Conservation (phyloP, 2,329 filamentous ascomycete genomes). For the Colletotrichum chrysophilum region DNA sequence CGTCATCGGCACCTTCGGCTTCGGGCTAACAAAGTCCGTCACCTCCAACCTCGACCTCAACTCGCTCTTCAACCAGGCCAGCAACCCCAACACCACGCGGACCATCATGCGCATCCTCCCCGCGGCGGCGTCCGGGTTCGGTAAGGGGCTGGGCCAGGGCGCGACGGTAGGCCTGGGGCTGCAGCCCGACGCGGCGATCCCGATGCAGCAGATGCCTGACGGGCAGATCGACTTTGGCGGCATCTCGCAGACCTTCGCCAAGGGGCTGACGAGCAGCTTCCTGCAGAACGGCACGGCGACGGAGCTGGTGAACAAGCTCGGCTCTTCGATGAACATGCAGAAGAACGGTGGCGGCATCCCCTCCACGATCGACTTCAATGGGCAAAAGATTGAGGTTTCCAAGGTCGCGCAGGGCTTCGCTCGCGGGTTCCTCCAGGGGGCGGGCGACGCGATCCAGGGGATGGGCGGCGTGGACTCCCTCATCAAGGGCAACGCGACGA, state of each 20-base stretch:
- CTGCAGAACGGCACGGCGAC: constrained; percentile 34
- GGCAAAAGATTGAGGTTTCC: constrained; percentile 25
- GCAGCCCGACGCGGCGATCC: constrained; percentile 26
- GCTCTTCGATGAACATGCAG: neutral
- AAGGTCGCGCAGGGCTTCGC: constrained; percentile 38
- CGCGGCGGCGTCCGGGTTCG: constrained; percentile 30
- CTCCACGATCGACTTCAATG: constrained; percentile 18
- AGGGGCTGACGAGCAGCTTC: constrained; percentile 33
- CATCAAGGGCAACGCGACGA: constrained; percentile 30
- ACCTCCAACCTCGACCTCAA: constrained; percentile 27
- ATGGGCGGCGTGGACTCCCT: constrained; percentile 36
- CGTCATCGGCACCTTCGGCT: constrained; percentile 29
- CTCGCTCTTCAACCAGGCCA: constrained; percentile 18
- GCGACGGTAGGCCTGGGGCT: constrained; percentile 31
- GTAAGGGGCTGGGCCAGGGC: constrained; percentile 30
- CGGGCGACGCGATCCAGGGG: constrained; percentile 34
- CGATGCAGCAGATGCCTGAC: constrained; percentile 24
- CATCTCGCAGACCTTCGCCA: constrained; percentile 29
- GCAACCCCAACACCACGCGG: constrained; percentile 15
- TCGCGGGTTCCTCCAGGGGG: constrained; percentile 38
- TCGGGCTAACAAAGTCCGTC: constrained; percentile 30
- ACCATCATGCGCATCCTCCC: constrained; percentile 25
- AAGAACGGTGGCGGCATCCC: constrained; percentile 15
- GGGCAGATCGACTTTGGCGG: constrained; percentile 25
- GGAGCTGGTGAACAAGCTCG: constrained; percentile 26